phyloP scores from a whole-genome alignment of 371 early-diverging fungal genomes.

The Mucor sp. region DNA sequence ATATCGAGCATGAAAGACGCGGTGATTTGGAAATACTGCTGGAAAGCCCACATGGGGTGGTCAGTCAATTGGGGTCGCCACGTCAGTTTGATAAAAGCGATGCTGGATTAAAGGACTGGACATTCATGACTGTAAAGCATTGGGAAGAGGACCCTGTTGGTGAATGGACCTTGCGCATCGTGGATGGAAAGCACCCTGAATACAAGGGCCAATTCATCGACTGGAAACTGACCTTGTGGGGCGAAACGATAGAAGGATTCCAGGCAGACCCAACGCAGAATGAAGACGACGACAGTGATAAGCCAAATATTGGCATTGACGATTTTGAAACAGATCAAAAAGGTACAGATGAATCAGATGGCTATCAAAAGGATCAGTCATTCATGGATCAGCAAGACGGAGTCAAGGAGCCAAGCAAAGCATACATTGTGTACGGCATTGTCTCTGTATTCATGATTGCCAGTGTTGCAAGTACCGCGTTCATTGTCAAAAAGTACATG shows the following conservation, averaged over 20 bases:
- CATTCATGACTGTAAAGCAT: conserved; percentile 94
- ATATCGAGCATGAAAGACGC: conserved; percentile 73
- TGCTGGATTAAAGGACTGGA: conserved; percentile 85
- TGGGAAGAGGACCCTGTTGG: conserved; percentile 90
- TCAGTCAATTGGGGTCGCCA: conserved; percentile 70
- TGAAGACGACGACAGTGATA: background rate
- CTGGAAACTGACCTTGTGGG: conserved; percentile 75
- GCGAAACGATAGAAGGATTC: conserved; percentile 41
- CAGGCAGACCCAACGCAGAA: background rate
- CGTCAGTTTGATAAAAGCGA: conserved; percentile 67
- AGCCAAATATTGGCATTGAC: background rate
- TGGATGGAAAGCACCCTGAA: conserved; percentile 52
- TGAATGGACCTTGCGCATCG: conserved; percentile 75
- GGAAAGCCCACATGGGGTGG: conserved; percentile 68
- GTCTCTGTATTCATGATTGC: conserved; percentile 10
- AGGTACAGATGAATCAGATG: background rate
- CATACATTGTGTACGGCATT: conserved; percentile 3
- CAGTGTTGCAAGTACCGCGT: conserved; percentile 11
- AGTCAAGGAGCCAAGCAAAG: background rate
- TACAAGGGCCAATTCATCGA: conserved; percentile 52
- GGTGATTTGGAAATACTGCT: conserved; percentile 85
- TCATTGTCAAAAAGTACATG: conserved; percentile 21
- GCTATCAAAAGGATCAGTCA: background rate
- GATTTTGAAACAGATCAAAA: background rate
- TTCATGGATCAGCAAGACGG: conserved; percentile 3